These are phyloP conservation scores for Solanum paucissectum DNA, from an alignment of 257 asterid species.

Conservation along the genomic window DNA sequence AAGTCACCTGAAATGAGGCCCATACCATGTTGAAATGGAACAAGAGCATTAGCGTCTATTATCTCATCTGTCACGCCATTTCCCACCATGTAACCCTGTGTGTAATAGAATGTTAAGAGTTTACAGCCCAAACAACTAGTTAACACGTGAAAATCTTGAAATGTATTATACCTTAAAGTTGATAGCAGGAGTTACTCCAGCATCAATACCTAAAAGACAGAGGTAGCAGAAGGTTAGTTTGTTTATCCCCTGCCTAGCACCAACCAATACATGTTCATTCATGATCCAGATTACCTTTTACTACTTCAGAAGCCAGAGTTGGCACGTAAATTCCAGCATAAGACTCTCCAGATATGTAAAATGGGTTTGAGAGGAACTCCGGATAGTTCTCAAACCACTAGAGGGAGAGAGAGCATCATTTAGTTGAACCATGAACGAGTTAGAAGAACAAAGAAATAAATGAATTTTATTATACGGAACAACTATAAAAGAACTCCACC, in stretches of 20 bases:
- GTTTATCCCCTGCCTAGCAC: neutral
- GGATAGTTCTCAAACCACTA: conserved; percentile 95
- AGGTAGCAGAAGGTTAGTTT: neutral
- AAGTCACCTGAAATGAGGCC: conserved; percentile 83
- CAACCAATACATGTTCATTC: neutral
- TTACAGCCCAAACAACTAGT: neutral
- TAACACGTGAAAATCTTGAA: neutral
- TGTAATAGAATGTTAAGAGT: conserved; percentile 1
- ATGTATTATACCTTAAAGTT: conserved; percentile 65
- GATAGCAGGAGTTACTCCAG: conserved; percentile 52
- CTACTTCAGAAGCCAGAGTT: conserved; percentile 81
- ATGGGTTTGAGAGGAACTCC: conserved; percentile 63
- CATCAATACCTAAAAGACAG: conserved; percentile 51
- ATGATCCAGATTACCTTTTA: conserved; percentile 36
- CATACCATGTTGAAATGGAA: conserved; percentile 94
- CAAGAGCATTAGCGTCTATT: conserved; percentile 81
- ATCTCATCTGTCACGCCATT: conserved; percentile 74
- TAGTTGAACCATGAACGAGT: neutral
- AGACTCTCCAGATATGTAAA: conserved; percentile 81
- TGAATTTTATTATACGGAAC: neutral
- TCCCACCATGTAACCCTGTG: conserved; percentile 99
- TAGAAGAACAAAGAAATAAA: neutral
- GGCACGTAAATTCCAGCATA: conserved; percentile 96
- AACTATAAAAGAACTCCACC: neutral
- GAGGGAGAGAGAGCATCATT: conserved; percentile 4